phyloP scores from a whole-genome alignment of 148 eudicot species.

The Pouteria glomerata region DNA sequence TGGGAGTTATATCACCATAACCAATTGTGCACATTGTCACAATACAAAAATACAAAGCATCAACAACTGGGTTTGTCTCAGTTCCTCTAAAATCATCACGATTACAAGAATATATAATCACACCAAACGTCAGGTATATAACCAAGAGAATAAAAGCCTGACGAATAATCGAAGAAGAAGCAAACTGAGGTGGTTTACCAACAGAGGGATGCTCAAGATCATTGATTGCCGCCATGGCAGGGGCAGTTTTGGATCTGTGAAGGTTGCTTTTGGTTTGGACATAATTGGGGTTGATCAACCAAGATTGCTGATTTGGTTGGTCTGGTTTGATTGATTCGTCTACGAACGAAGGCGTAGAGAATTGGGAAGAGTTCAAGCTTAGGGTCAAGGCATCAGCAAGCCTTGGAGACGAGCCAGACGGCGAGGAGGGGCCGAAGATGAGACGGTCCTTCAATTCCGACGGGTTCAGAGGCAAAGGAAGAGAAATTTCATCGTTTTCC shows the following conservation, averaged over 20 bases:
- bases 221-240: conserved; percentile 80
- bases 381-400: conserved; percentile 39
- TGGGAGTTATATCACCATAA: conserved; percentile 97
- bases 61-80: conserved; percentile 85
- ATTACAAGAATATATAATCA: conserved; percentile 54
- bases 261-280: conserved; percentile 35
- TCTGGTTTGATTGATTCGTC: conserved; percentile 9
- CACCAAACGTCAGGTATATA: conserved; percentile 65
- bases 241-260: conserved; percentile 85
- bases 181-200: conserved; percentile 33
- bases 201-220: conserved; percentile 27
- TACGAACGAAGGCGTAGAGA: conserved; percentile 13
- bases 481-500: conserved; percentile 54
- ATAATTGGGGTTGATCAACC: conserved; percentile 54
- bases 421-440: conserved; percentile 58
- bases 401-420: conserved; percentile 23
- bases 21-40: conserved; percentile 99
- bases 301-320: conserved; percentile 33
- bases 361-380: conserved; percentile 8
- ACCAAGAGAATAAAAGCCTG: conserved; percentile 66
- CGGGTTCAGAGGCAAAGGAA: conserved; percentile 46
- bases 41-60: conserved; percentile 91
- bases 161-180: conserved; percentile 45
- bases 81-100: conserved; percentile 41
- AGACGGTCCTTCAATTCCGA: conserved; percentile 67